A percentile compares a stretch with the other conserved stretches of the same genome.
Evolutionary conservation across 1,139 yeast species (phyloP).

Genomic region (Blastobotrys aristatus): DNA sequence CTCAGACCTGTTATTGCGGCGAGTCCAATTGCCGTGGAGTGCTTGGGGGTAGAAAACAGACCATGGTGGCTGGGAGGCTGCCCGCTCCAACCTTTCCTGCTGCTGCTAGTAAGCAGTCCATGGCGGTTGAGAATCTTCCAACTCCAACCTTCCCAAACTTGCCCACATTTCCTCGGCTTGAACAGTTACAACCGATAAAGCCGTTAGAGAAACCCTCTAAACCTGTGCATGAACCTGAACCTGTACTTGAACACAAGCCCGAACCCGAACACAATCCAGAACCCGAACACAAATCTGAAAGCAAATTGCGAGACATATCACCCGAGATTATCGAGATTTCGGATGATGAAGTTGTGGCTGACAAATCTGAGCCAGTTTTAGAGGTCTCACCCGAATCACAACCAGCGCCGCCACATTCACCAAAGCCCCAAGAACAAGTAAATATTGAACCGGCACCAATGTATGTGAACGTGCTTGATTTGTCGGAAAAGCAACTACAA

Average conservation of each 20-base stretch:
- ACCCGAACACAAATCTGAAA: constrained; percentile 55
- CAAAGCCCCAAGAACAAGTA: no score
- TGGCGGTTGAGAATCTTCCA: not conserved
- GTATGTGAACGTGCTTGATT: constrained; percentile 14
- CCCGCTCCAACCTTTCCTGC: not conserved
- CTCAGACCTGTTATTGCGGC: constrained; percentile 94
- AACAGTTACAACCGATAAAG: not conserved
- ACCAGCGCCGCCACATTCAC: constrained; percentile 38
- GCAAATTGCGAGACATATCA: no score
- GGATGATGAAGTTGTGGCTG: no score
- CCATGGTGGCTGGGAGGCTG: constrained; percentile 31
- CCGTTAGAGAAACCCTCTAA: not conserved
- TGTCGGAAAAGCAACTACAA: constrained; percentile 6
- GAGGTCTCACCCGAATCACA: constrained; percentile 31
- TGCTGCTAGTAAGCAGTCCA: not conserved
- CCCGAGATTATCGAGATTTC: no score
- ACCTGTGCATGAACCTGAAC: not conserved
- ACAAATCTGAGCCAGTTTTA: not conserved
- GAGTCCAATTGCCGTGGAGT: constrained; percentile 87
- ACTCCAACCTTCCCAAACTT: no score
- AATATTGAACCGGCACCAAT: constrained; percentile 27
- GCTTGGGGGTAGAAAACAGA: constrained; percentile 95
- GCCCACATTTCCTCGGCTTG: not conserved
- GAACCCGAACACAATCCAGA: constrained; percentile 34
- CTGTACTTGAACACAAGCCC: not conserved